Percentiles rank a stretch among this genome's conserved stretches.
Evolutionary conservation across 371 early-diverging fungal genomes (phyloP).

Genomic region (Syncephalastrum sp.): DNA sequence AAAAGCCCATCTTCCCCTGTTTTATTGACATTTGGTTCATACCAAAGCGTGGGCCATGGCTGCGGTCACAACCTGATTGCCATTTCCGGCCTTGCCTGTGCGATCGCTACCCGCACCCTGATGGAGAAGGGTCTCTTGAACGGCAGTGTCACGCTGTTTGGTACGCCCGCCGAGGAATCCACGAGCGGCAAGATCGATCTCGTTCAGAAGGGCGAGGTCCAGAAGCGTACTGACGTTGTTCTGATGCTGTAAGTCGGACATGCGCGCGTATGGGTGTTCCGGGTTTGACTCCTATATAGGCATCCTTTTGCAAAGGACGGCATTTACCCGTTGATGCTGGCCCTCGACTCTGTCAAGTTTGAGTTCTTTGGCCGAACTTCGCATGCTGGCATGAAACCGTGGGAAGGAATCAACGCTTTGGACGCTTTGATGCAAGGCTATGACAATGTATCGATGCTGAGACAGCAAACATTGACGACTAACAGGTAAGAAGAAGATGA

Average conservation of each 20-base stretch:
- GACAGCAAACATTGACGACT: conserved; percentile 67
- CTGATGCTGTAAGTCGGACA: conserved; percentile 66
- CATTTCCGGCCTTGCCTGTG: conserved; percentile 65
- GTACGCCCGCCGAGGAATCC: conserved; percentile 80
- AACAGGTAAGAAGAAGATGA: conserved; percentile 29
- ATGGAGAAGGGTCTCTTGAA: conserved; percentile 51
- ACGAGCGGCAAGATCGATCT: conserved; percentile 71
- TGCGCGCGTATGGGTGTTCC: not conserved
- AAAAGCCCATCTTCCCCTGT: not conserved
- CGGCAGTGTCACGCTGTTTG: conserved; percentile 69
- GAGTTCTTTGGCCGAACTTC: conserved; percentile 66
- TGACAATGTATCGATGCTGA: conserved; percentile 61
- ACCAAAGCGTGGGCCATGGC: conserved; percentile 57
- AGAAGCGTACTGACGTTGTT: conserved; percentile 57
- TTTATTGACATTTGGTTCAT: not conserved
- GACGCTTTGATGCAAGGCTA: conserved; percentile 66
- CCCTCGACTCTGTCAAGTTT: conserved; percentile 43
- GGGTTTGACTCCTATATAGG: conserved; percentile 4
- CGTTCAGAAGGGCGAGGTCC: conserved; percentile 59
- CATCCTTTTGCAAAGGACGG: conserved; percentile 33
- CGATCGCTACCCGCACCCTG: conserved; percentile 54
- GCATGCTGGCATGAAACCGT: conserved; percentile 58
- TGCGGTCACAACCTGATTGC: conserved; percentile 74
- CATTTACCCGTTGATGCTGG: conserved; percentile 33
- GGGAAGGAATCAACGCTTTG: conserved; percentile 76